These are phyloP conservation scores for Aspergillus flavus DNA, from an alignment of 2,329 filamentous ascomycete genomes.

Conservation along the genomic window DNA sequence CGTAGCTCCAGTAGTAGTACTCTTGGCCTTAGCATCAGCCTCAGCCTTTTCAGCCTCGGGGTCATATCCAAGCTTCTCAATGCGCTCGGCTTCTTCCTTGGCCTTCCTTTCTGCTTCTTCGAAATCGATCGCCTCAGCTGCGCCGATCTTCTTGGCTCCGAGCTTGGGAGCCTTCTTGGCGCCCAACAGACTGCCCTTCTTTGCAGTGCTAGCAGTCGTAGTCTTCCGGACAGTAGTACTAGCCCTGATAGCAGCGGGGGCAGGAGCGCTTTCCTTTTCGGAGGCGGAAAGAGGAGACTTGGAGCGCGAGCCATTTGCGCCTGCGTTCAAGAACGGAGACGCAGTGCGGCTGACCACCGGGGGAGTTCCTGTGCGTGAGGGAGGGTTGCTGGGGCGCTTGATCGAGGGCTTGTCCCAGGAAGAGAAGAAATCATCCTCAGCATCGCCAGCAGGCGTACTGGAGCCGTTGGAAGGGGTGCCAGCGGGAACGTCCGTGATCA, in stretches of 20 bases:
- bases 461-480: constrained; percentile 64
- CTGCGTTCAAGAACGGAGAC: constrained; percentile 85
- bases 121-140: constrained; percentile 81
- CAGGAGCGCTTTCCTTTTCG: constrained; percentile 56
- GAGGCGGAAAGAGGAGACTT: constrained; percentile 74
- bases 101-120: constrained; percentile 97
- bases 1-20: constrained; percentile 52
- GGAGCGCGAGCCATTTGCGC: constrained; percentile 69
- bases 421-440: constrained; percentile 94
- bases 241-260: constrained; percentile 68
- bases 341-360: constrained; percentile 76
- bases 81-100: constrained; percentile 94
- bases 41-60: constrained; percentile 76
- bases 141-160: constrained; percentile 85
- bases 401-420: constrained; percentile 98
- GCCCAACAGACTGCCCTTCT: constrained; percentile 83
- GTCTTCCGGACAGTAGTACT: constrained; percentile 83
- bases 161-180: constrained; percentile 82
- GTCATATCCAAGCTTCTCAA: constrained; percentile 93
- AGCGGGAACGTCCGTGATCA: constrained; percentile 72
- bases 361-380: constrained; percentile 86
- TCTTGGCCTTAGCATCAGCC: constrained; percentile 39
- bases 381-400: constrained; percentile 91
- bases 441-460: constrained; percentile 77
- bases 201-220: constrained; percentile 62